Evolutionary conservation across 2,329 filamentous ascomycete species (phyloP), one percentile per base, ranked within the genome.

Genomic region (Phialocephala sp.): DNA sequence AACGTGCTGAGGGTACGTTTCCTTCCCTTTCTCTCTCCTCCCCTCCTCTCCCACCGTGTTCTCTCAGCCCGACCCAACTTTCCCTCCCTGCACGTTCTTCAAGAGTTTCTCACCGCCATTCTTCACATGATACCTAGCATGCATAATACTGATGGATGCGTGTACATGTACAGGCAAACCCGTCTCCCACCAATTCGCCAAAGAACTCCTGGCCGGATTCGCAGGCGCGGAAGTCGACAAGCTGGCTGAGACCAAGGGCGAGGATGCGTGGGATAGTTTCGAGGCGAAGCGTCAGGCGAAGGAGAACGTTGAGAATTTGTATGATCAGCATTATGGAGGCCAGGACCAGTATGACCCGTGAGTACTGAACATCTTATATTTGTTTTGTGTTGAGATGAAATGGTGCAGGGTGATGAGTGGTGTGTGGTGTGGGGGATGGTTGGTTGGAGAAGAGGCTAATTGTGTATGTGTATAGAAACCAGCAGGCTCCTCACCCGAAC

Each of bases 211-310:
- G 36, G 90, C 85, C 18, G 91, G 88, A 65, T 82, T 94, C 63
- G 91, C 89, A 36, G 91, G 87, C 55, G 90, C 86, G 67, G 90
- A 93, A 80, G 85, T 92, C 74, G 91, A 94, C 82, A 90, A 89
- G 80, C 84, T 94, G 37, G 84, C 86, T 72, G 91, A 91, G 83
- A 89, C 85, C 72, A 89, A 89, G 82, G 88, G 88, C 20, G 77
- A 87, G 69, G 84, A 89, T 77, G 82, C 80, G 66, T 72, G 84
- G 66, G 86, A 90, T 79, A 78, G 79, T 67, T 82, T 87, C 77
- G 80, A 82, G 76, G 86, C 87, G 64, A 85, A 86, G 77, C 80
- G 82, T 70, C 83, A 88, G 64, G 87, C 87, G 62, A 82, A 84
- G 78, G 72, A 84, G 77, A 83, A 87, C 74, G 86, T 83, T 52